Conservation (phyloP, 768 basidiomycete species). For the Calocybe gangraenosa region DNA sequence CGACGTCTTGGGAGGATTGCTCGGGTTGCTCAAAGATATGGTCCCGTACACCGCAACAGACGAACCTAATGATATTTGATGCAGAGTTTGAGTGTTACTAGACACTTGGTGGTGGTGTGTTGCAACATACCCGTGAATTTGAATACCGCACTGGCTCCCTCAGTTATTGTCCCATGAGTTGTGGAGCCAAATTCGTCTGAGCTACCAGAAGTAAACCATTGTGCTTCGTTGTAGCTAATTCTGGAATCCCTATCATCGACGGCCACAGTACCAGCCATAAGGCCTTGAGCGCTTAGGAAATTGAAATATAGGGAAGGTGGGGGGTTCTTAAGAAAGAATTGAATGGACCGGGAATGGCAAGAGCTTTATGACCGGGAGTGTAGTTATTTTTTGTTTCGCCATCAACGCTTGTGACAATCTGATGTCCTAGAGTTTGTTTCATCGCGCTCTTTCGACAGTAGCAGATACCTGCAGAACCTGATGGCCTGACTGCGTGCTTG, state of each 20-base stretch:
- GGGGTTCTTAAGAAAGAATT: background rate
- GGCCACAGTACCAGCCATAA: background rate
- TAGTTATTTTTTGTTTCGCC: no score
- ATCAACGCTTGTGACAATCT: no score
- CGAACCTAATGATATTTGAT: slow-evolving; percentile 7
- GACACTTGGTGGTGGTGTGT: no score
- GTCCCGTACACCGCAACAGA: slow-evolving; percentile 15
- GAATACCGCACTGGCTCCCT: slow-evolving; percentile 11
- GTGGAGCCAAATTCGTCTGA: slow-evolving; percentile 9
- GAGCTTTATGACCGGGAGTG: no score
- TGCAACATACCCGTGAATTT: slow-evolving; percentile 15
- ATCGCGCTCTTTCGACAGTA: no score
- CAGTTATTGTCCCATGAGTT: slow-evolving; percentile 9
- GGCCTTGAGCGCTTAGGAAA: background rate
- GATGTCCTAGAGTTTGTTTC: no score
- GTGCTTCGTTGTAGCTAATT: slow-evolving; percentile 3
- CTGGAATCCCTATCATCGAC: slow-evolving; percentile 15
- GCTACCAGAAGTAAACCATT: slow-evolving; percentile 11
- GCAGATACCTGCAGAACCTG: no score
- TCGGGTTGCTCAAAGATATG: background rate
- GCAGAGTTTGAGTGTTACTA: no score
- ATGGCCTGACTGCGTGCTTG: no score
- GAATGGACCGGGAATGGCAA: background rate
- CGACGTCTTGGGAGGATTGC: slow-evolving; percentile 4
- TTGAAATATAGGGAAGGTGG: background rate